Conservation (phyloP, 768 basidiomycete species). For the Porpolomopsis calyptriformis region DNA sequence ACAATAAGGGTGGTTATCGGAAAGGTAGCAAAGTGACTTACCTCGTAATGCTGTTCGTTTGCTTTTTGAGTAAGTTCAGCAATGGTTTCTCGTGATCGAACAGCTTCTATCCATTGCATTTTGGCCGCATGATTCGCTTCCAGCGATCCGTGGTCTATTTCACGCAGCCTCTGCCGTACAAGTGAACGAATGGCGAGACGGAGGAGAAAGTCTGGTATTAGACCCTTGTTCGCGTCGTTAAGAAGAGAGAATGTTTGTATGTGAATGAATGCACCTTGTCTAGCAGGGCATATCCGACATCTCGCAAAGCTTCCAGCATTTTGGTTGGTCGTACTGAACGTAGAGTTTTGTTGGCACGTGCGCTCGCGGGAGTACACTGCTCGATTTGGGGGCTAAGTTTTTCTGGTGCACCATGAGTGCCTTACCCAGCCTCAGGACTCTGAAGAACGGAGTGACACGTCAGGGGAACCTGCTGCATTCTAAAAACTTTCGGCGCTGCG, state of each 20-base stretch:
- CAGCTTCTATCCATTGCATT: constrained; percentile 54
- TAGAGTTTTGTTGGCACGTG: background rate
- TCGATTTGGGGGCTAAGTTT: too few species aligned
- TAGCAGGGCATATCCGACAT: constrained; percentile 26
- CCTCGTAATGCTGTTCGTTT: constrained; percentile 72
- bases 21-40: constrained; percentile 16
- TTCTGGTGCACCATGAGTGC: too few species aligned
- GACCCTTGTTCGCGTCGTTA: constrained; percentile 28
- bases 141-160: constrained; percentile 50
- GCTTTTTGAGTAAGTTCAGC: constrained; percentile 57
- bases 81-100: constrained; percentile 39
- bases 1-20: background rate
- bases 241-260: background rate
- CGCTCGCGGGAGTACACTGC: too few species aligned
- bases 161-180: constrained; percentile 24
- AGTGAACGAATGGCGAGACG: constrained; percentile 19
- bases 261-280: constrained; percentile 17
- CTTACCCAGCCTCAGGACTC: too few species aligned
- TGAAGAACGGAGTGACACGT: too few species aligned
- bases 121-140: constrained; percentile 54
- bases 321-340: background rate
- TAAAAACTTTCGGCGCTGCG: constrained; percentile 11
- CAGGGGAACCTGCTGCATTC: too few species aligned
- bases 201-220: constrained; percentile 49
- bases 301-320: background rate